Conservation (phyloP, 2,329 filamentous ascomycete species). For the Xylaria sp. region DNA sequence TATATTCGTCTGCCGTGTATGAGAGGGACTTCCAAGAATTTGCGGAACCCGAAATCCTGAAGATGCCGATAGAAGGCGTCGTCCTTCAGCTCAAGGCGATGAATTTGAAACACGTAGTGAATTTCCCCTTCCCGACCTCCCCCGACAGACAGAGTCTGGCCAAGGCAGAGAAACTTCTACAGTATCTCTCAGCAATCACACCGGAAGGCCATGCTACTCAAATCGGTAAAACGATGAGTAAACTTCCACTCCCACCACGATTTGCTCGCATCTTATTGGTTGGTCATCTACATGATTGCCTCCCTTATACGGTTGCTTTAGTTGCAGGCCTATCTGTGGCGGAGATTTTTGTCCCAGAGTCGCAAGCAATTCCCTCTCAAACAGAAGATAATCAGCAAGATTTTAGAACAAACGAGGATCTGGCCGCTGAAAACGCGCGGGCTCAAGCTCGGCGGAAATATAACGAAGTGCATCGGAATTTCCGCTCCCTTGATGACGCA, state of each 20-base stretch:
- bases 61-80: conserved; percentile 91
- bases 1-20: conserved; percentile 95
- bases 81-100: conserved; percentile 95
- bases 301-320: conserved; percentile 86
- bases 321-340: conserved; percentile 89
- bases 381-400: conserved; percentile 53
- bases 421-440: conserved; percentile 75
- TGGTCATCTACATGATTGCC: conserved; percentile 82
- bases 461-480: conserved; percentile 79
- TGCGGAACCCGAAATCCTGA: conserved; percentile 85
- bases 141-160: conserved; percentile 80
- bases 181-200: conserved; percentile 84
- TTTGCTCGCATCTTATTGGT: conserved; percentile 93
- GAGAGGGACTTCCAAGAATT: conserved; percentile 89
- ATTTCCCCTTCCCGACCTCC: conserved; percentile 95
- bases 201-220: conserved; percentile 78
- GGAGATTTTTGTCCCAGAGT: conserved; percentile 87
- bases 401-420: conserved; percentile 71
- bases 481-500: conserved; percentile 81
- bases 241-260: conserved; percentile 89
- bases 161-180: conserved; percentile 86
- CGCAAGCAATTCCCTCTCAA: conserved; percentile 72
- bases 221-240: conserved; percentile 81
- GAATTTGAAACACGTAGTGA: conserved; percentile 87
- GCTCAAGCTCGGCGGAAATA: conserved; percentile 69